A percentile compares a stretch with the other conserved stretches of the same genome.
Conservation (phyloP, 257 asterid species). For the Prunella vulgaris region DNA sequence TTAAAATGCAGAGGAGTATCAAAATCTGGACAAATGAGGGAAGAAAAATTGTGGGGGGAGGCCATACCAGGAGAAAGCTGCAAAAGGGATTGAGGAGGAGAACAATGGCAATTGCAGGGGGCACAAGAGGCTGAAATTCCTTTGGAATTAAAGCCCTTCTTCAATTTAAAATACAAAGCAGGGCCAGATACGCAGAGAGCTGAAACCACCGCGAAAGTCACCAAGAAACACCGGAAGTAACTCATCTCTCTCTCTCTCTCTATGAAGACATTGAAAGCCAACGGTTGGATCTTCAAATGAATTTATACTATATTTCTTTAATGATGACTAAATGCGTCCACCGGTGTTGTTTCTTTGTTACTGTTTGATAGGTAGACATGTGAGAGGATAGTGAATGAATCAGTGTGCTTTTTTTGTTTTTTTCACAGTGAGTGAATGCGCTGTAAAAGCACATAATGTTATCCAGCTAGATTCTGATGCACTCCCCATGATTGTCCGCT, state of each 20-base stretch:
- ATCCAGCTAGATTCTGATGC: neutral
- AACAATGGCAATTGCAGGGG: slow-evolving; percentile 72
- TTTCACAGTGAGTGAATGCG: neutral
- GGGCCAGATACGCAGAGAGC: slow-evolving; percentile 93
- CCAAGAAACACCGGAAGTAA: slow-evolving; percentile 63
- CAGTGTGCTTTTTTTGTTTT: neutral
- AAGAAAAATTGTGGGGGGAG: neutral
- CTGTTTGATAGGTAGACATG: neutral
- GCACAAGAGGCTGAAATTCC: slow-evolving; percentile 49
- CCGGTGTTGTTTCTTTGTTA: neutral
- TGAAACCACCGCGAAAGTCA: slow-evolving; percentile 68
- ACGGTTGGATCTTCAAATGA: neutral
- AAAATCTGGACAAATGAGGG: neutral
- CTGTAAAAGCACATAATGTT: neutral
- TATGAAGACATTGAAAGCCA: neutral
- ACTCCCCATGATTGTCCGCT: neutral
- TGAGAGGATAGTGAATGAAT: neutral
- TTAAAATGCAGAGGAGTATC: neutral
- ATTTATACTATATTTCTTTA: neutral
- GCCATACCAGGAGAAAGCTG: slow-evolving; percentile 72
- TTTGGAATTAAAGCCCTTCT: slow-evolving; percentile 39
- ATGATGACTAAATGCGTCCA: neutral
- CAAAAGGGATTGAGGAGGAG: slow-evolving; percentile 70
- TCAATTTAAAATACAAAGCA: slow-evolving; percentile 63
- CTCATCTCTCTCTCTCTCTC: slow-evolving; percentile 21